Evolutionary conservation across 768 basidiomycete species (phyloP), one percentile per base, ranked within the genome.

Genomic region (Butyriboletus loyo): DNA sequence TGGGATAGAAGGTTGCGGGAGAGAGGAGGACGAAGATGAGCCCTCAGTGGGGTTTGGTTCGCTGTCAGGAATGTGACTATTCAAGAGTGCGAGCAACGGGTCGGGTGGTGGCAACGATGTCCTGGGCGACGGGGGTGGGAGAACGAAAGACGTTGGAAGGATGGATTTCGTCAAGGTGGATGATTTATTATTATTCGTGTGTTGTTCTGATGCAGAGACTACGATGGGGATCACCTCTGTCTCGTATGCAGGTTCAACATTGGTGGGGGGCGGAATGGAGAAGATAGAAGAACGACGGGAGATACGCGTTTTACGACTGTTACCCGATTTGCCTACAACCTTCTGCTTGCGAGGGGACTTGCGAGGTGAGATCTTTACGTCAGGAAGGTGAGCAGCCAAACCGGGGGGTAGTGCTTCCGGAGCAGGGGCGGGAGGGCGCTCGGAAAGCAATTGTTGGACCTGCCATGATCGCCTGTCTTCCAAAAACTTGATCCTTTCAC

Each of bases 401-500:
- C 64, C 48, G 44, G 43, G 50, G 19, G 63, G 57, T 11, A 74
- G 75, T 28, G 8, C 38, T 41, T 64, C 64, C 43, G 58, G 47
- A 30, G 38, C 27, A 31, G 14, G 24, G 21, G 77, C 77, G 10
- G 78, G 77, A 19, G 81, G 79, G 4, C 80, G 69, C 41, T 86
- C 81, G 1, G 78, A 76, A 4, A 83, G 73, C 76, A 87, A 84
- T 64, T 72, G 73, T 42, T 85, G 76, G 1, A 83, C 79, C 51
- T 85, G 77, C 87, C 85, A 89, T n/a, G 77, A 72, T n/a, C 85
- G 78, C 61, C 81, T 86, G 65, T 90, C 88, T 56, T 89, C 86
- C 43, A 79, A 39, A 37, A 89, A 75, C 49, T 75, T 77, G 25
- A 82, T 62, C 21, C 81, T 77, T 61, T 88, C 85, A 10, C 78